A percentile compares a stretch with the other conserved stretches of the same genome.
Conservation (phyloP, 2,329 filamentous ascomycete genomes). For the Allantophomopsis lycopodina region DNA sequence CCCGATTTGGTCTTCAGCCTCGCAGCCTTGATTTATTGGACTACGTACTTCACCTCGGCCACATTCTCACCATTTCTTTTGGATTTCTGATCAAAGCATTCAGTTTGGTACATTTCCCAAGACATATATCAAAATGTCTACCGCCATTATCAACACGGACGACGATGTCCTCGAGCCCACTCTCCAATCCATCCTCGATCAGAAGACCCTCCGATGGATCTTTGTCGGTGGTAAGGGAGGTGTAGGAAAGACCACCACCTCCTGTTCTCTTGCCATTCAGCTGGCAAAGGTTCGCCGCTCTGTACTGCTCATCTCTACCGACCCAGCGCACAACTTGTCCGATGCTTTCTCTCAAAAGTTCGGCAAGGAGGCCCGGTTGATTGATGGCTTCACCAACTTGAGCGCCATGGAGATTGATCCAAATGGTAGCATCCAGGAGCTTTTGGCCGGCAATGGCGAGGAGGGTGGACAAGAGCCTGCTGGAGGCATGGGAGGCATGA, state of each 20-base stretch:
- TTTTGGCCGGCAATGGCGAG: conserved; percentile 65
- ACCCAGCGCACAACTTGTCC: conserved; percentile 94
- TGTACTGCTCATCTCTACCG: conserved; percentile 94
- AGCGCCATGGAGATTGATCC: conserved; percentile 99
- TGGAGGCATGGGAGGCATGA: conserved; percentile 79
- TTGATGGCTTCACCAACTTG: conserved; percentile 86
- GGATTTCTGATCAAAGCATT: too few relatives aligned
- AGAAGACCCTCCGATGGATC: conserved; percentile 93
- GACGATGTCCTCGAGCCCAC: conserved; percentile 80
- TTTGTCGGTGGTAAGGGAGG: conserved; percentile 98
- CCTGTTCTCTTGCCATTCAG: conserved; percentile 95
- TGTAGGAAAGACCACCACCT: conserved; percentile 98
- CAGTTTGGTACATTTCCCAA: background rate
- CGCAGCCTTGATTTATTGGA: too few relatives aligned
- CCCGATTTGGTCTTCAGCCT: too few relatives aligned
- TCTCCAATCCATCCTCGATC: conserved; percentile 88
- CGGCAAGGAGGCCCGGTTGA: conserved; percentile 88
- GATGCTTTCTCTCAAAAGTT: conserved; percentile 99
- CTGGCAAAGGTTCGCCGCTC: conserved; percentile 89
- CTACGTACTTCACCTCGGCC: too few relatives aligned
- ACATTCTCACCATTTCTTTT: too few relatives aligned
- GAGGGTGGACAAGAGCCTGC: conserved; percentile 60
- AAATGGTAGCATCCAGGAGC: conserved; percentile 92
- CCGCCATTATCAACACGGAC: conserved; percentile 37
- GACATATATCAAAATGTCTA: conserved; percentile 17